These are phyloP conservation scores for Medicago truncatula DNA, from an alignment of 306 rosid genomes.

Conservation along the genomic window MtrunA17r5.0-ANR NC_053043.1:8103501-8104000, in stretches of 20 bases:
- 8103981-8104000: neutral
- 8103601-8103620: conserved; percentile 47
- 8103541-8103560: conserved; percentile 55
- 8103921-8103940: neutral
- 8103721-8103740: conserved; percentile 60
- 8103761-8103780: conserved; percentile 53
- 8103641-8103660: conserved; percentile 67
- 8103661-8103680: conserved; percentile 77
- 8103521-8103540: conserved; percentile 50
- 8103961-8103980: conserved; percentile 20
- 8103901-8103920: conserved; percentile 39
- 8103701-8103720: conserved; percentile 63
- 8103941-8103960: neutral
- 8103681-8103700: conserved; percentile 70
- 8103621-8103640: conserved; percentile 62
- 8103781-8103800: conserved; percentile 46
- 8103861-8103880: conserved; percentile 41
- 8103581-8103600: conserved; percentile 45
- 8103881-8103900: conserved; percentile 45
- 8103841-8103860: conserved; percentile 47
- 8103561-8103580: conserved; percentile 55
- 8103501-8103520: conserved; percentile 58
- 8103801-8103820: conserved; percentile 48
- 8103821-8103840: conserved; percentile 48
- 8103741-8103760: conserved; percentile 51